Evolutionary conservation across 1,284 basidiomycete species (phyloP), one percentile per base, ranked within the genome.

Genomic region (Ustilago shanxiensis): DNA sequence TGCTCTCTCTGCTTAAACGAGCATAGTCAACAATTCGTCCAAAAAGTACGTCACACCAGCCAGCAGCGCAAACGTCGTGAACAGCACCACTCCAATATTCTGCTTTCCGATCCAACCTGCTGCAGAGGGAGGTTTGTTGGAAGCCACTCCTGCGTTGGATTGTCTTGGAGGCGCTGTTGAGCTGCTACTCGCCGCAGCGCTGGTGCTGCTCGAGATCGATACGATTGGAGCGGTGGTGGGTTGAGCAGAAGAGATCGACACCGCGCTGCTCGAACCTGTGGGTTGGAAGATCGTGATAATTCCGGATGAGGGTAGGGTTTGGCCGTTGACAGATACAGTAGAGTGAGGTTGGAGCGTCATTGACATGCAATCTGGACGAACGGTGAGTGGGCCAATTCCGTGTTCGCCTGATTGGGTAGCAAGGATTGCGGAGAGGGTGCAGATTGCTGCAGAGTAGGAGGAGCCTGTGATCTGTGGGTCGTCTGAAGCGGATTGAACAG

Each of bases 31-130:
- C 33, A 77, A 57, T 31, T 77, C 66, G 28, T 77, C 75, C 16
- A 77, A 41, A 35, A 77, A 70, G 60, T 68, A 77, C 4, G 70
- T 77, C 3, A 70, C 60, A 2, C 66, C 75, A 7, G 70, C 75
- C 18, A 77, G 49, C 22, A 77, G n/a, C 2, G 60, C 66, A 41
- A 77, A 67, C 1, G 60, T 61, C 10, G 66, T 73, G 11, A 70
- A 39, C 9, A 77, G 57, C n/a, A 77, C 14, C 2, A 77, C 39
- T 8, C 45, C 66, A 39, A 72, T 68, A 44, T 77, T 77, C 44
- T 71, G 64, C 11, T 55, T 66, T 10, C 64, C 64, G 18, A 76
- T 55, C 68, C 67, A 71, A 6, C 28, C 35, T 0, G 58, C 60
- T n/a, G 60, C 47, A 0, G 60, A 47, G 9, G 60, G 67, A n/a